Base-by-base conservation (phyloP, 768 basidiomycete genomes). In the Psilocybe tampanensis region DNA sequence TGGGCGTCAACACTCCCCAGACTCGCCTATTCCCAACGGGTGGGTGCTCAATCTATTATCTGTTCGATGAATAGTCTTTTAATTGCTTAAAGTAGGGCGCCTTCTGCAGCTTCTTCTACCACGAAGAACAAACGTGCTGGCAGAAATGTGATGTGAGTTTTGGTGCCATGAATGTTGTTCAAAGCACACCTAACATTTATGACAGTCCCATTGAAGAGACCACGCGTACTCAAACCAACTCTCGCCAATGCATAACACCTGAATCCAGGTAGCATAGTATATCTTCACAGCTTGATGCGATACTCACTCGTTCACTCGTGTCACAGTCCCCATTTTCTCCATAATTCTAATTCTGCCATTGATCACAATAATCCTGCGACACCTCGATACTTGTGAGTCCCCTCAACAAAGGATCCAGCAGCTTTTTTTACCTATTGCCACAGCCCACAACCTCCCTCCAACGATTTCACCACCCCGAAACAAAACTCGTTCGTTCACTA, bases 171-270 rank as follows among this genome's bases (percentile, higher is more conserved):
- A 49, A 51, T 60, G 50, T 54, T 53, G 48, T 55, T 44, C 42
- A 51, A 33, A 54, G 13, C 36, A 18, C 52, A 41, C 24, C 29
- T 19, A 24, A 21, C 22, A 22, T 54, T 43, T 56, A 47, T 47
- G 12, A 15, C 36, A 62, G 61, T 44, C 50, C 29, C 24, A 26
- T 53, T 29, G 58, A 61, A 53, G 60, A 59, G 23, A 61, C 59
- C 18, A 47, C 49, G 22, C 64, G 55, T 36, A 47, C 58, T 33
- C 59, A 60, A 36, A 60, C 58, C 24, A 56, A 61, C 11, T 69
- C 69, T 34, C 74, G 72, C 43, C 78, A 78, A 63, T 75, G 70
- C 52, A 64, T 75, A 52, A 82, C 80, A 3, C 80, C 80, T 41
- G 78, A 79, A 60, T 78, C 79, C 41, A 82, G 80, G 80, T 76